phyloP scores from a whole-genome alignment of 2,329 filamentous ascomycete genomes.

The Ascochyta viciae-villosae region DNA sequence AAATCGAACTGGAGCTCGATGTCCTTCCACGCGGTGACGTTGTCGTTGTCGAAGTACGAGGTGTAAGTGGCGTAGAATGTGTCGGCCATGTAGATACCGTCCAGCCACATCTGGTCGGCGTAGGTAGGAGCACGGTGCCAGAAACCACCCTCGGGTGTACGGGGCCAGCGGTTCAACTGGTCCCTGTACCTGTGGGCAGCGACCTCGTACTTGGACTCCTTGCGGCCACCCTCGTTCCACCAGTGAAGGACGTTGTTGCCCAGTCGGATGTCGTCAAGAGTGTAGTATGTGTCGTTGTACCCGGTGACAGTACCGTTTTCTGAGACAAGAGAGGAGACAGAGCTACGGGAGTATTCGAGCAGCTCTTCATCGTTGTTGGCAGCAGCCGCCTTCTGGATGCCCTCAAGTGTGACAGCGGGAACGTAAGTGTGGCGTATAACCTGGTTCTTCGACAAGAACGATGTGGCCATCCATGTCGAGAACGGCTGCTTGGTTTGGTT shows the following conservation, averaged over 20 bases:
- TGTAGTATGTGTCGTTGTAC: constrained; percentile 59
- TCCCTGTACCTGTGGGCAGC: constrained; percentile 57
- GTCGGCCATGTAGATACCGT: constrained; percentile 57
- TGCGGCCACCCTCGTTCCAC: constrained; percentile 50
- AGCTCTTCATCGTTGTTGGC: constrained; percentile 54
- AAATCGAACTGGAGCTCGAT: constrained; percentile 47
- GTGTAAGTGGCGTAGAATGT: constrained; percentile 51
- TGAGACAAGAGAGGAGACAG: constrained; percentile 58
- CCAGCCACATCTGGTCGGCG: constrained; percentile 65
- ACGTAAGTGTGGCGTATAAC: constrained; percentile 54
- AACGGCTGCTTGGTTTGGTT: constrained; percentile 32
- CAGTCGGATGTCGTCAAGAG: constrained; percentile 59
- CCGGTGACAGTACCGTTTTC: constrained; percentile 57
- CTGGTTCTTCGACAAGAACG: constrained; percentile 54
- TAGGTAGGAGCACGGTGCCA: constrained; percentile 61
- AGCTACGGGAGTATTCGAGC: constrained; percentile 53
- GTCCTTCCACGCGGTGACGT: constrained; percentile 54
- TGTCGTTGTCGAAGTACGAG: constrained; percentile 46
- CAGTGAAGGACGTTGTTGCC: constrained; percentile 62
- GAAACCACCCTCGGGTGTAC: constrained; percentile 61
- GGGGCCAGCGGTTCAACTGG: constrained; percentile 58
- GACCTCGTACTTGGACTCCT: constrained; percentile 56
- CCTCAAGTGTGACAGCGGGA: constrained; percentile 56
- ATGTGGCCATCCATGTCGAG: constrained; percentile 56
- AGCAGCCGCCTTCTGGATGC: constrained; percentile 56